Base-by-base conservation (phyloP, 2,329 filamentous ascomycete species). In the Thielaviopsis euricoi region DNA sequence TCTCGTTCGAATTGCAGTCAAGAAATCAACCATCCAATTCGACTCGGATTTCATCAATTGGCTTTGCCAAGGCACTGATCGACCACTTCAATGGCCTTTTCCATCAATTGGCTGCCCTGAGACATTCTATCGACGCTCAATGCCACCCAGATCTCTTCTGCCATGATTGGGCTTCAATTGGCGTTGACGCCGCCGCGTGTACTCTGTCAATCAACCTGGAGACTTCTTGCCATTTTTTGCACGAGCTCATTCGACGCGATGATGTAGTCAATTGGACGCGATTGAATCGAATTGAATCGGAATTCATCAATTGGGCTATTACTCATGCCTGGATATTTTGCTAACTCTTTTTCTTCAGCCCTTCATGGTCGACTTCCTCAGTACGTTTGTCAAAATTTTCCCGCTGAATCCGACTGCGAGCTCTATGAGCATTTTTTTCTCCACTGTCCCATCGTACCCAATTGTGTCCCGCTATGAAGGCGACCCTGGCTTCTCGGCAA, bases 321-420 rank as follows among this genome's bases (percentile, higher is more conserved):
- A 22, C 25, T 43, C 43, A 5, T 55, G 10, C n/a, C 22, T 56
- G 55, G 57, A 54, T 53, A 60, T 50, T 40, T 7, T 59, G 66
- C 71, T 75, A 69, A 75, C 67, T 61, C 61, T 64, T 58, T 37
- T 62, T 48, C 59, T 62, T 64, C 70, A 94, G 85, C 87, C 88
- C 74, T 97, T 97, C 82, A 71, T 96, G 73, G 88, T 94, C 72
- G 91, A 97, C 81, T 97, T 97, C 84, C 74, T 97, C 83, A 97
- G 89, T 95, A 95, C 71, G 90, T 93, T 40, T 22, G 15, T 13
- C 51, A 29, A 59, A 54, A 43, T 53, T 46, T 37, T 53, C 29
- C 46, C 40, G 37, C 13, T 22, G 12, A 46, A 52, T 25, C 43
- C 33, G 43, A 61, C 46, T 43, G 37, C 37, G 37, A 43, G 37